Base-by-base conservation (phyloP, 192 early-diverging fungal genomes). In the Coemansia sp. region DNA sequence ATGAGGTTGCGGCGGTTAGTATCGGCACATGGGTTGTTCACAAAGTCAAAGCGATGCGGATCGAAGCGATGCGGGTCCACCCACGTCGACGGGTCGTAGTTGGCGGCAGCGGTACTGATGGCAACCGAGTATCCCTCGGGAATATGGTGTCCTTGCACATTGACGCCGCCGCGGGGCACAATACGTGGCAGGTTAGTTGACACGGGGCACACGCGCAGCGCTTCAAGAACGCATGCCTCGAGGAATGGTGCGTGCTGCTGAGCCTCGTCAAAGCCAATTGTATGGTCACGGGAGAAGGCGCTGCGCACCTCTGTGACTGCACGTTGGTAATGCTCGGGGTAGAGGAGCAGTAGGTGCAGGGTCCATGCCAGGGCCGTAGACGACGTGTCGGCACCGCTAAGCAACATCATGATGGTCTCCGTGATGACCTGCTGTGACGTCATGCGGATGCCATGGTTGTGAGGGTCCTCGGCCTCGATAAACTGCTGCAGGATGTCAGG, bases 151-250 rank as follows among this genome's bases (percentile, higher is more conserved):
- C 72, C 66, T 25, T 51, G 44, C 50, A 79, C 47, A 16, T 53
- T 63, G 0, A 65, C 42, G 19, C 77, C 77, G 64, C 71, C 67
- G 23, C 49, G 24, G 16, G 75, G 75, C 23, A 73, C 62, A 0
- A 62, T 40, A 27, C 75, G 64, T 31, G 70, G 70, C 35, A 73
- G 54, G 31, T 61, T 64, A 33, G 62, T 66, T 5, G 69, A 65
- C 16, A 69, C 67, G 16, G 77, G 65, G 28, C 67, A 64, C 9
- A 80, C 14, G 2, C 77, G 66, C 56, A 80, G 51, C 40, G 71
- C 62, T 56, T 80, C 77, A 23, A 55, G 52, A 14, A 80, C 57
- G 30, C 63, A 69, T 3, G 77, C 77, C 24, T 80, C 71, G 12
- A 80, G 54, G 28, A 66, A 69, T 4, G 71, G 77, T 50, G 47